phyloP scores from a whole-genome alignment of 352 stramenopile genomes.

The Pythium rishiriense region DNA sequence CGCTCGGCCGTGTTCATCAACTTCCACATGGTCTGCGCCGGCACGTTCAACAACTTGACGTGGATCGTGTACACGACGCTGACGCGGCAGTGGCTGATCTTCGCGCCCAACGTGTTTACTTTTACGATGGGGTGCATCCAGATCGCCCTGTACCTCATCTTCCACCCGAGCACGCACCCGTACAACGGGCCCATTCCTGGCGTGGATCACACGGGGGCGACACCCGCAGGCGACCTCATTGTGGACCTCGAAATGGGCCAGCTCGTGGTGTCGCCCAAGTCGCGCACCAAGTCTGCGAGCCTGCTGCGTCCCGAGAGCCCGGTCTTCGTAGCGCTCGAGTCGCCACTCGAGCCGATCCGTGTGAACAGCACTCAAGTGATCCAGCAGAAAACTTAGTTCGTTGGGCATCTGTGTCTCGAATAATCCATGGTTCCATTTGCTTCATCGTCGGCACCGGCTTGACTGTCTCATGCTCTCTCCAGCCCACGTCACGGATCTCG shows the following conservation, averaged over 20 bases:
- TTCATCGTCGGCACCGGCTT: too few species aligned
- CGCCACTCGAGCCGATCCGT: constrained; percentile 1
- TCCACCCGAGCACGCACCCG: constrained; percentile 35
- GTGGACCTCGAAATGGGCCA: constrained; percentile 3
- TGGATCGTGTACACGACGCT: constrained; percentile 50
- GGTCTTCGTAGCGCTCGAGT: neutral
- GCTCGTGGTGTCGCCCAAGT: neutral
- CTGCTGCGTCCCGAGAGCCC: neutral
- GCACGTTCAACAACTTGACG: constrained; percentile 47
- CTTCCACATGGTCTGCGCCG: constrained; percentile 50
- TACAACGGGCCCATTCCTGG: constrained; percentile 10
- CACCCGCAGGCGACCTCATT: neutral
- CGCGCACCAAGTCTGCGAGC: neutral
- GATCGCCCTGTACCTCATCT: constrained; percentile 44
- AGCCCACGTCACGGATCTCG: too few species aligned
- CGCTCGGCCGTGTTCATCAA: constrained; percentile 31
- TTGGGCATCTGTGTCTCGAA: too few species aligned
- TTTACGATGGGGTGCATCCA: constrained; percentile 38
- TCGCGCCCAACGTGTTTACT: constrained; percentile 46
- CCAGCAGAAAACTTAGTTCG: neutral
- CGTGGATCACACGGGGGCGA: neutral
- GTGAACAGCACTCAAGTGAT: neutral
- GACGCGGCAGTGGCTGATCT: constrained; percentile 54
- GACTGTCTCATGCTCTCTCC: too few species aligned
- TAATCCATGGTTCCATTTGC: too few species aligned